Evolutionary conservation across 108 stramenopile species (phyloP).

Genomic region (Fragilariopsis cylindrus): DNA sequence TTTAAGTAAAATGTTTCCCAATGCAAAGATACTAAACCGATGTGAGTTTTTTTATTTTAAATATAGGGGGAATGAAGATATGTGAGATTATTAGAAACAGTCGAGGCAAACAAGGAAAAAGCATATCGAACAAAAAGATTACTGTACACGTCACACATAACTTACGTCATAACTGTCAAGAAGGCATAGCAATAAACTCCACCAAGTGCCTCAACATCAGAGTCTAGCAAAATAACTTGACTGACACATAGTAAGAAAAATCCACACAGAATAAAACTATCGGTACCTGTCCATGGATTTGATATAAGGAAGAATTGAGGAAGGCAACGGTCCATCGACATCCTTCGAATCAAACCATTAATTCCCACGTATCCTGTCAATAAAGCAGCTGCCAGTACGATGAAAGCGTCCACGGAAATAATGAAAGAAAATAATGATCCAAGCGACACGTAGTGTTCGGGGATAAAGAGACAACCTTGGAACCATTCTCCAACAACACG

Average conservation of each 20-base stretch:
- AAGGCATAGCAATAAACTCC: conserved; percentile 72
- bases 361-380: conserved; percentile 76
- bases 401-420: conserved; percentile 61
- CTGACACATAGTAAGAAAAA: conserved; percentile 60
- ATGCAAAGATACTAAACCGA: conserved; percentile 43
- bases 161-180: conserved; percentile 51
- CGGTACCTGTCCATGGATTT: conserved; percentile 61
- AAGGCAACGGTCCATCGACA: conserved; percentile 70
- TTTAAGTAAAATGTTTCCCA: conserved; percentile 68
- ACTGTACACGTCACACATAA: not conserved
- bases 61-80: too few relatives aligned
- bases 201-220: conserved; percentile 57
- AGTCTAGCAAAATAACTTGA: conserved; percentile 44
- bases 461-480: conserved; percentile 25
- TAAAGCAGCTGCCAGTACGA: conserved; percentile 65
- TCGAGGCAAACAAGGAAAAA: too few relatives aligned
- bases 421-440: conserved; percentile 27
- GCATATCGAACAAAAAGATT: too few relatives aligned
- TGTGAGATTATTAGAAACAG: too few relatives aligned
- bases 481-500: conserved; percentile 56
- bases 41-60: too few relatives aligned
- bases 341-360: conserved; percentile 57
- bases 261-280: conserved; percentile 54
- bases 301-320: conserved; percentile 60
- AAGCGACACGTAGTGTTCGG: conserved; percentile 24